Base-by-base conservation (phyloP, 192 early-diverging fungal species). In the Chytriomyces sp. region DNA sequence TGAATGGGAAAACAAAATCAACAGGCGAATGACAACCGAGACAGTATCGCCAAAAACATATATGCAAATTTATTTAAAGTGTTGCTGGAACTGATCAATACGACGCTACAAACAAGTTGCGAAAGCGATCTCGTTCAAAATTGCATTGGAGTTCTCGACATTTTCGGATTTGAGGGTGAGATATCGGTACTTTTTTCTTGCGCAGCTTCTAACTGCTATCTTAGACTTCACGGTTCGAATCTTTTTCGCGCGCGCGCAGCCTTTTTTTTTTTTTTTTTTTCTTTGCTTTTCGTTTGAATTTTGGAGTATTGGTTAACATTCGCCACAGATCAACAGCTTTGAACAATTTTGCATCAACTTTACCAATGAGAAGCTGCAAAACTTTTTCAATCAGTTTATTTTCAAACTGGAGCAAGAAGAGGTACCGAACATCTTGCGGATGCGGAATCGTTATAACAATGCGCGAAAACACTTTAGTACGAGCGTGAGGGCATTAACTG, bases 331-430 rank as follows among this genome's bases (percentile, higher is more conserved):
- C 45, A 88, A 88, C 67, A 88, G 86, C 81, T 88, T 88, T 76
- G 87, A 88, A 61, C 87, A 88, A 86, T 82, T 86, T 66, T 86
- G 84, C 76, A 86, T 86, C 48, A 86, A 86, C 50, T 86, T 81
- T 61, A 86, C 84, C 8, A 86, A 86, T 61, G 84, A 86, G 67
- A 88, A 86, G 65, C 80, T 88, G 20, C 85, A 86, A 28, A 84
- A 86, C 64, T 86, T 85, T 64, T 86, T 88, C 79, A 88, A 88
- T 50, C 85, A 88, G 72, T 87, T 86, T 64, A 88, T 89, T 50
- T 88, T 89, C 79, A 88, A 88, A 64, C 64, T 89, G 0, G 87
- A 88, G 76, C 87, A 89, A 72, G 81, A 85, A 66, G 87, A 88
- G 78, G 86, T 87, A 53, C 23, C 61, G 8, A 9, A 66, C 13